Evolutionary conservation across 208 protist species (phyloP), one percentile per base, ranked within the genome.

Genomic region (Lotmaria passim): DNA sequence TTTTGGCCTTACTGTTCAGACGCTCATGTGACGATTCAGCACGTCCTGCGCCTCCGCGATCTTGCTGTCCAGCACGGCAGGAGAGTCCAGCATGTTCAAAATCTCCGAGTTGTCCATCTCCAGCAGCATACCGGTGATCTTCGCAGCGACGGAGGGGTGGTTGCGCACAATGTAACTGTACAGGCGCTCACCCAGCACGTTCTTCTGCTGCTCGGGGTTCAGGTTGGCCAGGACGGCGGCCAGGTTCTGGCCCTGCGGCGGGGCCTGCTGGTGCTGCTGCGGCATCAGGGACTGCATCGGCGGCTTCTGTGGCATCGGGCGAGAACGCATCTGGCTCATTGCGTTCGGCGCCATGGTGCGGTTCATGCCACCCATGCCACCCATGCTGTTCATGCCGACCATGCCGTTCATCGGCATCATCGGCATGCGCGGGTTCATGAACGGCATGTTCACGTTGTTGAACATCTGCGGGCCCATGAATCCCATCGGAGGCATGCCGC

Each of bases 51-150:
- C 98, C 89, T 99, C 98, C 11, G 90, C 80, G 61, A 99, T 97
- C 96, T 99, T 99, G 66, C 83, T 82, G 63, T 87, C 68, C 62
- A 99, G 90, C 50, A 96, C 69, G 23, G 87, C 74, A 39, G 83
- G 85, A 53, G 76, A 94, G 70, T 99, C 97, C 56, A 99, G 86
- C 67, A 99, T 94, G 75, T 93, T 82, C 30, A 99, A 81, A 76
- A 99, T 94, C 69, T 99, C 97, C 56, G 72, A 65, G 79, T 94
- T 96, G 72, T 99, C 96, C 89, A 99, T 98, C 83, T 99, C 98
- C 28, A 99, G 89, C 12, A 99, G 86, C 98, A 99, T 99, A 82
- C 98, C 98, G 44, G 98, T 99, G 85, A 99, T 99, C 93, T 99
- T 99, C 69, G 97, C 93, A 26, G 97, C 97, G 17, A 94, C 78